Percentiles rank a stretch among this genome's conserved stretches.
Conservation (phyloP, 2,329 filamentous ascomycete species). For the Pestalotiopsis sp. region DNA sequence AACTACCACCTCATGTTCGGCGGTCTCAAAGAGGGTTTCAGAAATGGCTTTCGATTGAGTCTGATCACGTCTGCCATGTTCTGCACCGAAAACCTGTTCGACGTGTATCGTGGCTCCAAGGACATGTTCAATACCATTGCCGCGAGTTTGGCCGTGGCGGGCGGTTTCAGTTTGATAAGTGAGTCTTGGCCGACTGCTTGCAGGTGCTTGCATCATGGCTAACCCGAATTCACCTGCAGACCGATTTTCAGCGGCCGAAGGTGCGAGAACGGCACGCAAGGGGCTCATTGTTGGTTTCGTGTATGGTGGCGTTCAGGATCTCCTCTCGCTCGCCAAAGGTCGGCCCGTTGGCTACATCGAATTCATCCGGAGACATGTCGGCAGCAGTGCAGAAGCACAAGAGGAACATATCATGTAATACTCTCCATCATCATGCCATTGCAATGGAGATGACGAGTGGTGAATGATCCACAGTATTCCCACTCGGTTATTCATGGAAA, state of each 20-base stretch:
- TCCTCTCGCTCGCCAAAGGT: conserved; percentile 67
- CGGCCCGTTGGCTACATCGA: conserved; percentile 76
- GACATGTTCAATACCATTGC: conserved; percentile 82
- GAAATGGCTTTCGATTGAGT: conserved; percentile 70
- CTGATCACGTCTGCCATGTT: conserved; percentile 79
- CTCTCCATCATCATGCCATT: conserved; percentile 5
- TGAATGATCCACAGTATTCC: neutral
- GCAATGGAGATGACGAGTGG: neutral
- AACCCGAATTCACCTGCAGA: conserved; percentile 48
- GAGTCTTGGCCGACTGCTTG: conserved; percentile 37
- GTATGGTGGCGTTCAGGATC: conserved; percentile 83
- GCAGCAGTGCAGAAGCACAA: conserved; percentile 24
- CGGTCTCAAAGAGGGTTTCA: conserved; percentile 76
- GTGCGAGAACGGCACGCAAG: conserved; percentile 76
- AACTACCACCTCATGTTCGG: conserved; percentile 85
- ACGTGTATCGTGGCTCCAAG: conserved; percentile 67
- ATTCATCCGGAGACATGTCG: conserved; percentile 54
- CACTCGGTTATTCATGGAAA: conserved; percentile 8
- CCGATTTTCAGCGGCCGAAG: conserved; percentile 75
- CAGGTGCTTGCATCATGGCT: neutral
- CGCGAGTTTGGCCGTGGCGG: conserved; percentile 82
- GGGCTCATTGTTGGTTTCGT: conserved; percentile 77
- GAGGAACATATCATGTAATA: conserved; percentile 17
- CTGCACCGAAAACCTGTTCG: conserved; percentile 81
- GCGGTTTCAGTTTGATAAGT: conserved; percentile 86